phyloP scores from a whole-genome alignment of 1,284 basidiomycete genomes.

The Entoloma clypeatum region DNA sequence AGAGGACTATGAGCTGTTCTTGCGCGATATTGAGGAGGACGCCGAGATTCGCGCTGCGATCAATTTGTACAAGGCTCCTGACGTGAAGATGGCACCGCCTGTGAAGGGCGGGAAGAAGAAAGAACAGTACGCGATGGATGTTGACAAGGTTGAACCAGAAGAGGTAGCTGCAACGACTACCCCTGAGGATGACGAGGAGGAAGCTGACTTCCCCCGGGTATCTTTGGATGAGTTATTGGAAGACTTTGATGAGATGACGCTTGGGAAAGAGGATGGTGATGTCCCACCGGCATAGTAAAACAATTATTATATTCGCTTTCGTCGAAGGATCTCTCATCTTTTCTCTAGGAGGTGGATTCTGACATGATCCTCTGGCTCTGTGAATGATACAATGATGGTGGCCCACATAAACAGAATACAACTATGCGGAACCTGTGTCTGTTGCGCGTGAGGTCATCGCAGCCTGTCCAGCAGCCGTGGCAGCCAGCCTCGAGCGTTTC shows the following conservation, averaged over 20 bases:
- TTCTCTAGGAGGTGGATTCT: background rate
- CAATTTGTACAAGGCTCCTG: slow-evolving; percentile 81
- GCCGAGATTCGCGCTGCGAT: slow-evolving; percentile 87
- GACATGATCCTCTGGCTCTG: background rate
- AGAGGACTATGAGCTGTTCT: slow-evolving; percentile 94
- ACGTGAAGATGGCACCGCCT: slow-evolving; percentile 42
- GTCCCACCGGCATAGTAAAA: background rate
- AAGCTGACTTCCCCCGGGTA: slow-evolving; percentile 89
- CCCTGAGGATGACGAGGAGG: slow-evolving; percentile 63
- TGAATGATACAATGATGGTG: too few species aligned
- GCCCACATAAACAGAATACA: slow-evolving; percentile 17
- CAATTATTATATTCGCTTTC: slow-evolving; percentile 10
- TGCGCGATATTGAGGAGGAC: slow-evolving; percentile 95
- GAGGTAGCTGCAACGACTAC: slow-evolving; percentile 26
- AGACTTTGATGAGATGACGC: slow-evolving; percentile 84
- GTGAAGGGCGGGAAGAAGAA: slow-evolving; percentile 38
- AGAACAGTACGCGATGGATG: slow-evolving; percentile 68
- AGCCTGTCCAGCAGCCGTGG: slow-evolving; percentile 80
- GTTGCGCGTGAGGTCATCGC: slow-evolving; percentile 68
- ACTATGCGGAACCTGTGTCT: slow-evolving; percentile 34
- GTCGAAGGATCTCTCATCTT: slow-evolving; percentile 15
- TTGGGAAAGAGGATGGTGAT: slow-evolving; percentile 30
- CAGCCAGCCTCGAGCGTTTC: slow-evolving; percentile 74
- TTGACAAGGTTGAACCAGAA: slow-evolving; percentile 47
- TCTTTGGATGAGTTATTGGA: slow-evolving; percentile 88